phyloP scores from a whole-genome alignment of 768 basidiomycete genomes.

The Imleria badia region DNA sequence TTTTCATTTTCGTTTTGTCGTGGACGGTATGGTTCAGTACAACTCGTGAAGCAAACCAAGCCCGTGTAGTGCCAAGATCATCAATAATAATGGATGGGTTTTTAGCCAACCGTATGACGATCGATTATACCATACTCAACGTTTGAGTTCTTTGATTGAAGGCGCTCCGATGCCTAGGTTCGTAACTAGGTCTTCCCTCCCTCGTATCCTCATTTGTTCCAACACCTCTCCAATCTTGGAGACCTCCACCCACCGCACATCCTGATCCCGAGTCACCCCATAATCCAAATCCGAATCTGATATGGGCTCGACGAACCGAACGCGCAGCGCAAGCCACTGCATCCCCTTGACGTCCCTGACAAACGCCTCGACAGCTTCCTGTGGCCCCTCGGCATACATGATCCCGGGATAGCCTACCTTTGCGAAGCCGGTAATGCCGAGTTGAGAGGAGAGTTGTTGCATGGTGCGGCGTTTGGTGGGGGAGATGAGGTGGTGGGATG shows the following conservation, averaged over 20 bases:
- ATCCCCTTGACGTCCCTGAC: slow-evolving; percentile 65
- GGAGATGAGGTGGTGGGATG: slow-evolving; percentile 72
- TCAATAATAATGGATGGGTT: too few species aligned
- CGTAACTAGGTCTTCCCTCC: slow-evolving; percentile 53
- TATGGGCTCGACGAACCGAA: slow-evolving; percentile 56
- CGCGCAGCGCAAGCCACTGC: slow-evolving; percentile 74
- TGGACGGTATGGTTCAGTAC: too few species aligned
- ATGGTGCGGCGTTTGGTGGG: slow-evolving; percentile 59
- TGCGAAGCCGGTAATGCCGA: slow-evolving; percentile 61
- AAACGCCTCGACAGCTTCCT: slow-evolving; percentile 46
- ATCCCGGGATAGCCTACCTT: slow-evolving; percentile 46
- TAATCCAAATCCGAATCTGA: background rate
- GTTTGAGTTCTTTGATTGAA: slow-evolving; percentile 2
- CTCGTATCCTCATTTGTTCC: slow-evolving; percentile 60
- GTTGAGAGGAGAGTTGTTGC: slow-evolving; percentile 53
- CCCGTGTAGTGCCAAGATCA: too few species aligned
- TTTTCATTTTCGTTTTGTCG: too few species aligned
- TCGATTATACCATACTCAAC: background rate
- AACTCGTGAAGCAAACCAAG: too few species aligned
- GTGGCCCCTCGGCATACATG: background rate
- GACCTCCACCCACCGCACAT: slow-evolving; percentile 54
- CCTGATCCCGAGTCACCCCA: background rate
- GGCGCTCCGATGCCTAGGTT: slow-evolving; percentile 65
- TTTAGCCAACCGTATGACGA: too few species aligned
- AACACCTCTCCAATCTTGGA: slow-evolving; percentile 70